phyloP scores from a whole-genome alignment of 345 rosid genomes.

The Salix udensis region DNA sequence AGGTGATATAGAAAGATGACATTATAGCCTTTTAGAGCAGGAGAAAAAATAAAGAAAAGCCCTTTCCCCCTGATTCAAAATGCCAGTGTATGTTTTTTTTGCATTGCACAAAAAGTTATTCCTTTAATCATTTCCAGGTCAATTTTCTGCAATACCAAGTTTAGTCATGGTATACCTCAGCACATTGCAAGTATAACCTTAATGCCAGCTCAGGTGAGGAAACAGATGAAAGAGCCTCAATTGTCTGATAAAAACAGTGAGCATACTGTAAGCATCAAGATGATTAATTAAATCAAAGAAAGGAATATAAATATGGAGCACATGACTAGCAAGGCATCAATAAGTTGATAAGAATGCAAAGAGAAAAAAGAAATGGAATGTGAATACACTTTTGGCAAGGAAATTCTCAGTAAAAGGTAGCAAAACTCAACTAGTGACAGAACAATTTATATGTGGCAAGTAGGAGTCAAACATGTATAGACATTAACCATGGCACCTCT shows the following conservation, averaged over 20 bases:
- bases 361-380: neutral
- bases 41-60: neutral
- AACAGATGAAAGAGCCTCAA: constrained; percentile 69
- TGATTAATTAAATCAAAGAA: neutral
- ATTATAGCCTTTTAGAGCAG: neutral
- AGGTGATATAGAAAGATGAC: neutral
- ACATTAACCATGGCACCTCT: neutral
- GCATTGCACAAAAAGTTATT: neutral
- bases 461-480: neutral
- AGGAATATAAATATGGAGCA: neutral
- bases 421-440: neutral
- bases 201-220: constrained; percentile 90
- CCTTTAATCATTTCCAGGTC: neutral
- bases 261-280: neutral
- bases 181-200: constrained; percentile 85
- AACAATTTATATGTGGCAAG: neutral
- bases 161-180: constrained; percentile 58
- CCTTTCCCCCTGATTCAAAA: neutral
- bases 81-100: neutral
- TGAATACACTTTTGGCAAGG: neutral
- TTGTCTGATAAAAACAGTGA: constrained; percentile 49
- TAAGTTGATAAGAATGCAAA: neutral
- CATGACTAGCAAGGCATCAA: neutral
- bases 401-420: neutral
- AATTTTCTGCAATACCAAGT: neutral